Evolutionary conservation across 179 eudicot genomes (phyloP).

Genomic region (Sideroxylon spinosum): DNA sequence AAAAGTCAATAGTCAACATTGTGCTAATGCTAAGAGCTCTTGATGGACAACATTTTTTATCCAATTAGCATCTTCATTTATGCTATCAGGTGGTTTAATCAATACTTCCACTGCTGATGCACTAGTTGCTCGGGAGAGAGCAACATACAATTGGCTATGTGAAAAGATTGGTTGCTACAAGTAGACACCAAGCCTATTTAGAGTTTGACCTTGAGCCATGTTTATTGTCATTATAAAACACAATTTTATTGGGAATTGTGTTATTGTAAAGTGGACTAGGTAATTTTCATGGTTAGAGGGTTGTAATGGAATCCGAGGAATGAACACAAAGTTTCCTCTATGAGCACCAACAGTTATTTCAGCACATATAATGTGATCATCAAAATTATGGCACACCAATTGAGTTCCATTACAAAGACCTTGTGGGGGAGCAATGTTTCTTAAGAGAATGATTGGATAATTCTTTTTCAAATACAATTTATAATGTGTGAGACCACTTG

Average conservation of each 20-base stretch:
- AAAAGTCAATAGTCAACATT: no score
- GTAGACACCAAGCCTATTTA: constrained; percentile 15
- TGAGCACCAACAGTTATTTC: no score
- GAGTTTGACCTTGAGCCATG: constrained; percentile 26
- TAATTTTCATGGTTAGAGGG: constrained; percentile 4
- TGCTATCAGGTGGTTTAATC: neutral
- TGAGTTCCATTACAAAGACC: constrained; percentile 27
- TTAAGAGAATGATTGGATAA: constrained; percentile 4
- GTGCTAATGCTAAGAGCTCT: no score
- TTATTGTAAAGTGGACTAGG: constrained; percentile 6
- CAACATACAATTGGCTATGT: constrained; percentile 23
- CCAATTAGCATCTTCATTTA: neutral
- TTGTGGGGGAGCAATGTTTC: constrained; percentile 3
- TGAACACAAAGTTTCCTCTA: no score
- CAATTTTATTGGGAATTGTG: constrained; percentile 1
- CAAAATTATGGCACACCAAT: neutral
- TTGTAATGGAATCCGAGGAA: neutral
- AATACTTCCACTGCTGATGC: neutral
- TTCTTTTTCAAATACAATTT: constrained; percentile 12
- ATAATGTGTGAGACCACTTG: constrained; percentile 19
- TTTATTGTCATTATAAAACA: constrained; percentile 27
- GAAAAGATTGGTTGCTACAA: constrained; percentile 19
- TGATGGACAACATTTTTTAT: neutral
- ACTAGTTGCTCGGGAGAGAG: constrained; percentile 8
- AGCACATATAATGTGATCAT: no score